Evolutionary conservation across 169 alveolate genomes (phyloP).

Genomic region (Babesia sp.): DNA sequence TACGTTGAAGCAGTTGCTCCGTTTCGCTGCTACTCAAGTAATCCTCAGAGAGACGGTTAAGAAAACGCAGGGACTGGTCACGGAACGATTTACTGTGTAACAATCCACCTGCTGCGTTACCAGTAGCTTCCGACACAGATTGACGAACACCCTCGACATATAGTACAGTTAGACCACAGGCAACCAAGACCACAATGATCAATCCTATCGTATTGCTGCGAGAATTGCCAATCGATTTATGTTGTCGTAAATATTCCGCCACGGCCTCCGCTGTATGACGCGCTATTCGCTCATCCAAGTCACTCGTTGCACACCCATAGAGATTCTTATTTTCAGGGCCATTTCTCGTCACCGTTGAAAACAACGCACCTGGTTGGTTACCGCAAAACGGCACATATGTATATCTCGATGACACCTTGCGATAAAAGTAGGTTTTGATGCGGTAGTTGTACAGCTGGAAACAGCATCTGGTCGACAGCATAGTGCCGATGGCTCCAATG

Average conservation of each 20-base stretch:
- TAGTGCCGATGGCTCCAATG: too few relatives aligned
- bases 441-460: too few relatives aligned
- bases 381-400: too few relatives aligned
- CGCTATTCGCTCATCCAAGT: conserved; percentile 12
- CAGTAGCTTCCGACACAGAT: conserved; percentile 25
- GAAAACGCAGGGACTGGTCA: conserved; percentile 13
- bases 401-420: too few relatives aligned
- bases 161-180: conserved; percentile 13
- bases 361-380: too few relatives aligned
- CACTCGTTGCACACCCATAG: background rate
- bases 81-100: conserved; percentile 14
- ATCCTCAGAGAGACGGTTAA: conserved; percentile 6
- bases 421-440: too few relatives aligned
- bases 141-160: conserved; percentile 31
- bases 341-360: too few relatives aligned
- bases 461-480: too few relatives aligned
- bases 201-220: background rate
- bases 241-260: background rate
- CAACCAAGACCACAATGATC: conserved; percentile 3
- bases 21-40: conserved; percentile 24
- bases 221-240: background rate
- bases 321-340: background rate
- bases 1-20: conserved; percentile 3
- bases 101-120: conserved; percentile 28
- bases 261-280: background rate